A percentile compares a stretch with the other conserved stretches of the same genome.
These are phyloP conservation scores for Neoconidiobolus thromboides DNA, from an alignment of 371 early-diverging fungal species.

Conservation along the genomic window DNA sequence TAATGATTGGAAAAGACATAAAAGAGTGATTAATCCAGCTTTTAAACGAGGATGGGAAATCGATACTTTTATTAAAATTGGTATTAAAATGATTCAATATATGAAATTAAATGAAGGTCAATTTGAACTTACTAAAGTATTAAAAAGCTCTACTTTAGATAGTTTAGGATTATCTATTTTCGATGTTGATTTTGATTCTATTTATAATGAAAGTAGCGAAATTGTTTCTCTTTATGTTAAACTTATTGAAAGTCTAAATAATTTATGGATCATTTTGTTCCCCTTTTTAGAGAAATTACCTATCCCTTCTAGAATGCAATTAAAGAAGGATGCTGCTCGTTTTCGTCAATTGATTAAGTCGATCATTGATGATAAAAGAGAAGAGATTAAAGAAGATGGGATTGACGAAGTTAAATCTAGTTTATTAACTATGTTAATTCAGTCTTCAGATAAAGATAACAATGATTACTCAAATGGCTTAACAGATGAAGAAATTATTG, in stretches of 20 bases:
- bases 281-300: slow-evolving; percentile 10
- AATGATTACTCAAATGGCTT: not conserved
- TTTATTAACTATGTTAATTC: slow-evolving; percentile 13
- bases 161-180: not conserved
- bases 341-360: not conserved
- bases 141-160: slow-evolving; percentile 3
- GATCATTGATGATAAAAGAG: slow-evolving; percentile 4
- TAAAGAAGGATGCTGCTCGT: not conserved
- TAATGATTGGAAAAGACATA: not conserved
- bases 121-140: not conserved
- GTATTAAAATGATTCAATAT: not conserved
- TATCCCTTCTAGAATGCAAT: slow-evolving; percentile 1
- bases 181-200: slow-evolving; percentile 1
- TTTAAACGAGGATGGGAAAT: not conserved
- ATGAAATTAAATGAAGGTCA: not conserved
- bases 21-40: not conserved
- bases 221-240: too few relatives aligned
- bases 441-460: slow-evolving; percentile 9
- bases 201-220: not conserved
- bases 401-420: slow-evolving; percentile 6
- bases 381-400: not conserved
- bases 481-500: slow-evolving; percentile 10
- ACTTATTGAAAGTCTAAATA: too few relatives aligned
- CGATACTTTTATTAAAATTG: not conserved
- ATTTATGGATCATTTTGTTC: too few relatives aligned